phyloP scores from a whole-genome alignment of 495 filamentous ascomycete species.

The Neurospora pannonica region DNA sequence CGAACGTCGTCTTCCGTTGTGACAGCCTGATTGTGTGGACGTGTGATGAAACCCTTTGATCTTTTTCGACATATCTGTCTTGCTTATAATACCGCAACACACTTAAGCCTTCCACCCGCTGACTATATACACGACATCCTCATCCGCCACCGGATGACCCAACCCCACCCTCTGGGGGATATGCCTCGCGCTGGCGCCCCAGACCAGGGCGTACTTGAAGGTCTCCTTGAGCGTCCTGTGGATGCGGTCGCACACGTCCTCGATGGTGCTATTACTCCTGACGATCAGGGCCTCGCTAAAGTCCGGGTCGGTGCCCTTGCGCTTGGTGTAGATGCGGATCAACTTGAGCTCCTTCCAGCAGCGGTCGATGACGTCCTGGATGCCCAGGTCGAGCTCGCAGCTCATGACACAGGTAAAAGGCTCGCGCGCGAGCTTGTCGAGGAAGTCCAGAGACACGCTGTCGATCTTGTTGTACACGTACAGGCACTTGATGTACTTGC shows the following conservation, averaged over 20 bases:
- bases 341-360: conserved; percentile 92
- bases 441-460: conserved; percentile 82
- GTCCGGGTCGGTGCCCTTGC: conserved; percentile 85
- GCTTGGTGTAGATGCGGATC: conserved; percentile 92
- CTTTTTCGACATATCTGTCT: not conserved
- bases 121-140: conserved; percentile 98
- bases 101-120: conserved; percentile 54
- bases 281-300: conserved; percentile 94
- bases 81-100: not conserved
- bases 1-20: not conserved
- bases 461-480: conserved; percentile 99
- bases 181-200: conserved; percentile 93
- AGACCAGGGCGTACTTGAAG: conserved; percentile 97
- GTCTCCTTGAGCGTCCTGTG: conserved; percentile 94
- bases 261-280: conserved; percentile 74
- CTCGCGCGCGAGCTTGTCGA: conserved; percentile 86
- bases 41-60: not conserved
- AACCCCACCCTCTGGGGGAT: conserved; percentile 90
- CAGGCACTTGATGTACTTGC: conserved; percentile 91
- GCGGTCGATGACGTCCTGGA: conserved; percentile 87
- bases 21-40: not conserved
- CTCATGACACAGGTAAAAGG: conserved; percentile 94
- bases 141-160: conserved; percentile 77
- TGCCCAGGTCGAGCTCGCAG: conserved; percentile 95
- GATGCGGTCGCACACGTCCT: conserved; percentile 94